Percentiles rank a stretch among this genome's conserved stretches.
phyloP scores from a whole-genome alignment of 2,329 filamentous ascomycete species.

The Plenodomus tracheiphilus region DNA sequence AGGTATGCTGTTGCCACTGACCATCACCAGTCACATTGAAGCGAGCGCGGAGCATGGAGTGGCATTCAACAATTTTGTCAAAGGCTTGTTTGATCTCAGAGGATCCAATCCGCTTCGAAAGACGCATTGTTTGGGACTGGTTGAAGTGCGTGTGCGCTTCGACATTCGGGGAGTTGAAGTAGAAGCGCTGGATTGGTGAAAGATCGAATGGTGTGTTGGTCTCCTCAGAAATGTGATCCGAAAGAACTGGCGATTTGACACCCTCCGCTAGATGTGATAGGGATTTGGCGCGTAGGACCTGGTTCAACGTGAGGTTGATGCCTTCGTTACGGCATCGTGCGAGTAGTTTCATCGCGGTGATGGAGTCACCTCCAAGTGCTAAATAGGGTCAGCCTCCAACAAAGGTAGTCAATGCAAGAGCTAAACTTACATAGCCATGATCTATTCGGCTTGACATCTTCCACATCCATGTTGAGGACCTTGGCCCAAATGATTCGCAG shows the following conservation, averaged over 20 bases:
- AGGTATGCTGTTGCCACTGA: constrained; percentile 29
- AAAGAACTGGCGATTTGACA: constrained; percentile 9
- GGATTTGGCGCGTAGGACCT: constrained; percentile 38
- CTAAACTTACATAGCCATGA: constrained; percentile 36
- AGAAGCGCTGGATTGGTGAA: constrained; percentile 52
- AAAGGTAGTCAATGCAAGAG: no score
- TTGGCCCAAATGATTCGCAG: constrained; percentile 47
- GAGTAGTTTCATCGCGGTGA: constrained; percentile 39
- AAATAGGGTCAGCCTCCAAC: constrained; percentile 7
- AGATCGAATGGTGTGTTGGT: constrained; percentile 44
- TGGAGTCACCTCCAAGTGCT: constrained; percentile 40
- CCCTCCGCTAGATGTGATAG: constrained; percentile 32
- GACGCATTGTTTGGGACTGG: constrained; percentile 49
- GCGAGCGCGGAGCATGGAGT: constrained; percentile 41
- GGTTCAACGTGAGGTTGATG: constrained; percentile 35
- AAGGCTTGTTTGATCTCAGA: constrained; percentile 26
- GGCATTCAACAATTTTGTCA: constrained; percentile 29
- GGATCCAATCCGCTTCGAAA: constrained; percentile 33
- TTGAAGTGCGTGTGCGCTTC: constrained; percentile 49
- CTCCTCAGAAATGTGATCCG: constrained; percentile 18
- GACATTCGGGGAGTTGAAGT: constrained; percentile 40
- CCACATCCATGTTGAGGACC: constrained; percentile 44
- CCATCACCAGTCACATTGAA: constrained; percentile 20
- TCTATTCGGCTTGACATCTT: constrained; percentile 27
- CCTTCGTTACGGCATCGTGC: constrained; percentile 37